Base-by-base conservation (phyloP, 73 alveolate genomes). In the Paramecium sonneborni region DNA sequence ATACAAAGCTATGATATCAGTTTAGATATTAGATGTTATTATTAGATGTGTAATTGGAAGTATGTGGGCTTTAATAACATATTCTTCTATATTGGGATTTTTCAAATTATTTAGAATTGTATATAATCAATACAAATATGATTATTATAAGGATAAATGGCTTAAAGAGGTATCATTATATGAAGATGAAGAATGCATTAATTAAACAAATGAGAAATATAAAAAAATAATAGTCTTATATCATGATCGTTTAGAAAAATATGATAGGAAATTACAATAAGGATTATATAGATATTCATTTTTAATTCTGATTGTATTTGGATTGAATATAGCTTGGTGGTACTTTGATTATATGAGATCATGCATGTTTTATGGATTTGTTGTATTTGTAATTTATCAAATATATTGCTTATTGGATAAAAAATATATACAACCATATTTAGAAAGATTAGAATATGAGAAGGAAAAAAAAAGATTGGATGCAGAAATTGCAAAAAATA, bases 401-500 rank as follows among this genome's bases (percentile, higher is more conserved):
- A 39, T 26, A 3, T 41, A 38, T 76, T 57, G 44, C 10, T 76
- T 20, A 2, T 35, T 76, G 38, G 35, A 76, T 32, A 76, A 18
- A 14, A 38, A 76, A 7, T 24, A 24, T 5, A 24, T 76, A 5
- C 0, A 38, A 41, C 88, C 88, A 41, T 37, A 37, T 37, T 28
- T 7, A 0, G 28, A 38, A 14, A 37, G 44, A 20, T 5, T n/a
- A 3, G 88, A 14, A 39, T 5, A 20, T 5, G 69, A 76, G 26
- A 21, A 76, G 6, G 88, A 76, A 20, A 76, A 37, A 76, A 5
- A 18, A 20, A 41, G 69, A 76, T 39, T 76, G n/a, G 69, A 76
- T 76, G 35, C 38, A 76, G 88, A 76, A 57, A 76, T 76, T 32
- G 88, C 88, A 21, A 76, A 39, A 76, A 21, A 76, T 37, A 76